Evolutionary conservation across 75 land plant genomes (phyloP), one percentile per base, ranked within the genome.

Genomic region (Cunninghamia lanceolata): DNA sequence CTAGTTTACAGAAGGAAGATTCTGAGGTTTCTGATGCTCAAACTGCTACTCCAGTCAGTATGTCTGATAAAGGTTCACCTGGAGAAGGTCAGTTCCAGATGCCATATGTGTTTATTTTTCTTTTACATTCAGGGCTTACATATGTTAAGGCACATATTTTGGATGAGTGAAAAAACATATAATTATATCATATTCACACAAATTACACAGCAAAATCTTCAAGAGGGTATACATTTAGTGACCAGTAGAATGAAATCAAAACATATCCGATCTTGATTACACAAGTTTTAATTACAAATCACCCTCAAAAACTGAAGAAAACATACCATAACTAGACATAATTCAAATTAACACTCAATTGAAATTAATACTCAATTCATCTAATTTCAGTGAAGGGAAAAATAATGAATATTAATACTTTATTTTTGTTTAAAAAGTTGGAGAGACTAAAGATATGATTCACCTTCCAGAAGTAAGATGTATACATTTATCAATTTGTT

Each of bases 51-150:
- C 63, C 56, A 54, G 38, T 59, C 36, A 54, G 56, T 35, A 16
- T 34, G 82, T 80, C 82, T 28, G 82, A 43, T 45, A n/a, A 45
- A 45, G 82, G 82, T 13, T 45, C 82, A 1, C 82, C 82, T 2
- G 47, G 50, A 3, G 82, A 79, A 80, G 82, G 82, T 80, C 82
- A 80, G 82, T 80, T 80, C 45, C 47, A 45, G 50, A 80, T 45
- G 52, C 47, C 30, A 45, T 3, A 9, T 11, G 46, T 3, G 7
- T 40, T 21, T 77, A 43, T 43, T 80, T 79, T 73, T 13, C 35
- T 34, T 73, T 73, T 32, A 30, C 15, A 34, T 70, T 28, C 34
- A 1, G 16, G 3, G 13, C 36, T 73, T 34, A 73, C 16, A 73
- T 73, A 14, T 32, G 36, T 30, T 34, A 34, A 35, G 2, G 2